Conservation (phyloP, 1,284 basidiomycete species). For the Takashimella koratensis region DNA sequence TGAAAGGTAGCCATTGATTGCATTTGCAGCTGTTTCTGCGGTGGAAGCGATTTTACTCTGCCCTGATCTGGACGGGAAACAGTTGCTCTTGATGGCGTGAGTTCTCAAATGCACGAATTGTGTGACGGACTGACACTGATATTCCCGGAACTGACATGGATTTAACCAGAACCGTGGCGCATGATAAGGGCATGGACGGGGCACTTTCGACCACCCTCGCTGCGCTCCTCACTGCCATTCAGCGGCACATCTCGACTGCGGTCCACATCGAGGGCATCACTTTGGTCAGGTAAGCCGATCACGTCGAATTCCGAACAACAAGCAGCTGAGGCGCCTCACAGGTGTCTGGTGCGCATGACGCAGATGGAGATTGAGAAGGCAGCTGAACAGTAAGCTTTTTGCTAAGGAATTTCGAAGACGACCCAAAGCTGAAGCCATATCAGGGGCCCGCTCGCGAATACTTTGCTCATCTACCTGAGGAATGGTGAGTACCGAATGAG, state of each 20-base stretch:
- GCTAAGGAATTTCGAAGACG: not conserved
- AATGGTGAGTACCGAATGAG: constrained; percentile 5
- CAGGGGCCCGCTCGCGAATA: not conserved
- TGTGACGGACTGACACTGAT: not conserved
- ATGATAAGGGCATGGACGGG: constrained; percentile 3
- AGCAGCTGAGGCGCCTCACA: too few relatives aligned
- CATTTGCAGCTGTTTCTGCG: constrained; percentile 7
- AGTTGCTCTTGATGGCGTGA: constrained; percentile 18
- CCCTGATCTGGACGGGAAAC: constrained; percentile 15
- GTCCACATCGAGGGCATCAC: constrained; percentile 4
- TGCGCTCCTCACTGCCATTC: not conserved
- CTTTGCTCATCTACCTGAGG: not conserved
- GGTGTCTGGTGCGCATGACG: constrained; percentile 8
- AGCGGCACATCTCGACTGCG: not conserved
- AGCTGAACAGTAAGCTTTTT: not conserved
- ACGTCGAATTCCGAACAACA: too few relatives aligned
- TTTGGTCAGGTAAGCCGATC: constrained; percentile 2
- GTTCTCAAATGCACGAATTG: constrained; percentile 1
- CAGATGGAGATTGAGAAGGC: constrained; percentile 1
- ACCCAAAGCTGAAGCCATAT: not conserved
- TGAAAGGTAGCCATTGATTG: too few relatives aligned
- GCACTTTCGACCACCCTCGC: not conserved
- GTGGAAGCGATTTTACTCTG: constrained; percentile 14
- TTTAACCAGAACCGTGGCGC: constrained; percentile 7
- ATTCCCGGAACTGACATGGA: not conserved